These are phyloP conservation scores for Talaromyces sp. DNA, from an alignment of 2,329 filamentous ascomycete genomes.

Conservation along the genomic window DNA sequence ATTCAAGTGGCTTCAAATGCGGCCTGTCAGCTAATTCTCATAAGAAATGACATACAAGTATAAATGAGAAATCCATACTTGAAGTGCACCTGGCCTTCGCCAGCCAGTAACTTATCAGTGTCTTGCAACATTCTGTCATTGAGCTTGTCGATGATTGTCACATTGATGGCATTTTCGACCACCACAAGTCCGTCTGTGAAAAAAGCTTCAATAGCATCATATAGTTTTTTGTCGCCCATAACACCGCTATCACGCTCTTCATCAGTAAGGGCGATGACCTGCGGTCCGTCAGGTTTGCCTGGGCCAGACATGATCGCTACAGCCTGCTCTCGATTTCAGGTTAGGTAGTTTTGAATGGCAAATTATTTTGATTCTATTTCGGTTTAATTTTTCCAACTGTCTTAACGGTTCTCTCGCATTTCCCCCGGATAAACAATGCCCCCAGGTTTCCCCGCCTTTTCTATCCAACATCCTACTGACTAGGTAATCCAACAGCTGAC, in stretches of 20 bases:
- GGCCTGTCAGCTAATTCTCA: not conserved
- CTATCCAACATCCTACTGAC: not conserved
- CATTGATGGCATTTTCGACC: slow-evolving; percentile 3
- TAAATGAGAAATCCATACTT: not conserved
- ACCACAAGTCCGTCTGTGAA: slow-evolving; percentile 1
- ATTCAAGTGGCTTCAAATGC: not conserved
- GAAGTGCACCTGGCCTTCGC: not conserved
- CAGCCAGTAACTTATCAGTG: slow-evolving; percentile 1
- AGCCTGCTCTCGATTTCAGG: not conserved
- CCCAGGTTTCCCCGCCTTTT: not conserved
- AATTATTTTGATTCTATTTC: not conserved
- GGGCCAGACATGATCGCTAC: not conserved
- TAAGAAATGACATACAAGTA: not conserved
- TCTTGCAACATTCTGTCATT: slow-evolving; percentile 6
- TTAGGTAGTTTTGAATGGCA: not conserved
- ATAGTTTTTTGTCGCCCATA: slow-evolving; percentile 4
- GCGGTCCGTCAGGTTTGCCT: not conserved
- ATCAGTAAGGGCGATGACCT: not conserved
- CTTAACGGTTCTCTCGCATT: not conserved
- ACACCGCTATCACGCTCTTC: slow-evolving; percentile 3
- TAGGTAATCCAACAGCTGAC: not conserved
- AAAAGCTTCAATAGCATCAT: slow-evolving; percentile 5
- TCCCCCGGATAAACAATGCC: not conserved
- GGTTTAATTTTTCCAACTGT: not conserved
- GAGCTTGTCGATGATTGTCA: not conserved